phyloP scores from a whole-genome alignment of 176 grass and related monocot species.

The Aechmea fasciata region DNA sequence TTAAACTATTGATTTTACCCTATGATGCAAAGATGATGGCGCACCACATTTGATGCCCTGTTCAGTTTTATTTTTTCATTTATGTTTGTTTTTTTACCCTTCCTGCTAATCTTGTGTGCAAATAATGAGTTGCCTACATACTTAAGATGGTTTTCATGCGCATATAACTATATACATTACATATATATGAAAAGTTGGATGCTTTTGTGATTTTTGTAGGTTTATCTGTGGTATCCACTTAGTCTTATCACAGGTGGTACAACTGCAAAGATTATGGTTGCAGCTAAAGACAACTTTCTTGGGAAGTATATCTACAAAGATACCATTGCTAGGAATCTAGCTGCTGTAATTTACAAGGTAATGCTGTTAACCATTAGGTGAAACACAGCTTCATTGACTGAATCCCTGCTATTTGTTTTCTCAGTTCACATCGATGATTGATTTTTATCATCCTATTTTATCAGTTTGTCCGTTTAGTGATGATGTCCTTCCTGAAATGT shows the following conservation, averaged over 20 bases:
- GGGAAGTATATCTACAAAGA: constrained; percentile 98
- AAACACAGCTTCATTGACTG: not conserved
- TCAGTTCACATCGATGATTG: not conserved
- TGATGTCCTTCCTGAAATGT: no score
- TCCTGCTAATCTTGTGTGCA: no score
- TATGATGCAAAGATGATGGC: no score
- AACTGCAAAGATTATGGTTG: constrained; percentile 95
- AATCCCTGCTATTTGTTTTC: not conserved
- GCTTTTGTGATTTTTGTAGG: constrained; percentile 29
- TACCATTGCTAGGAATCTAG: constrained; percentile 76
- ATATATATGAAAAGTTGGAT: not conserved
- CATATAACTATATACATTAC: no score
- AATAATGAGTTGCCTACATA: no score
- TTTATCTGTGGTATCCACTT: constrained; percentile 97
- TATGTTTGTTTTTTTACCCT: no score
- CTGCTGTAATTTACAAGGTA: constrained; percentile 78
- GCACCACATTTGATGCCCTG: no score
- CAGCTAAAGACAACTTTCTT: constrained; percentile 89
- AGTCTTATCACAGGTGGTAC: constrained; percentile 74
- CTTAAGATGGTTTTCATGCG: not conserved
- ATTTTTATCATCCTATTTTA: not conserved
- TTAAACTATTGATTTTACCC: no score
- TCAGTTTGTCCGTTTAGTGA: not conserved
- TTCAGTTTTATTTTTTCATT: no score
- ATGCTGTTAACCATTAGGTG: not conserved